Conservation (phyloP, 83 land plant genomes). For the Diphasiastrum complanatum region DNA sequence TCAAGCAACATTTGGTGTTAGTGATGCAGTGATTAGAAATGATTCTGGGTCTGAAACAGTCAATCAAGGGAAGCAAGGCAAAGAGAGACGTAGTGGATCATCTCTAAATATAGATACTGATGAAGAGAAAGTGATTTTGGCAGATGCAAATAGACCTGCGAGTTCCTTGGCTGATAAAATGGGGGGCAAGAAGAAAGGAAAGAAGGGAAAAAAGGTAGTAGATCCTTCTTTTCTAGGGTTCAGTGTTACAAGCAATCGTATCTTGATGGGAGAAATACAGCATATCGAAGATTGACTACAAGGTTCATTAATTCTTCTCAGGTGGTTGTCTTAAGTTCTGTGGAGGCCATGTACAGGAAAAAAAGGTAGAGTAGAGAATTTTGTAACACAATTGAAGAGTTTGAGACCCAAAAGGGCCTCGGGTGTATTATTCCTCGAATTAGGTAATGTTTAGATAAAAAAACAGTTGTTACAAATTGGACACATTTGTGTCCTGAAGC, state of each 20-base stretch:
- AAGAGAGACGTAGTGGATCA: conserved; percentile 17
- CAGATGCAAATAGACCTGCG: conserved; percentile 5
- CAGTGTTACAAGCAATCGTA: conserved; percentile 92
- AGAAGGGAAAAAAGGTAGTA: conserved; percentile 89
- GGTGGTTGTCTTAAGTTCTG: too few species aligned
- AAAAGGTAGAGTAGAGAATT: too few species aligned
- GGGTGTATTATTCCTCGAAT: too few species aligned
- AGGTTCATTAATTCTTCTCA: too few species aligned
- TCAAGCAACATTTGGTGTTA: conserved; percentile 14
- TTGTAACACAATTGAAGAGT: too few species aligned
- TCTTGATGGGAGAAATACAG: conserved; percentile 98
- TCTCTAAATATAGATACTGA: conserved; percentile 3
- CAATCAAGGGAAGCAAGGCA: conserved; percentile 9
- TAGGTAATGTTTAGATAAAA: too few species aligned
- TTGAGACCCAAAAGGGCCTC: too few species aligned
- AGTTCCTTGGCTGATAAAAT: not conserved
- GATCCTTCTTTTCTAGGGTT: conserved; percentile 94
- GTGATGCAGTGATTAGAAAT: conserved; percentile 18
- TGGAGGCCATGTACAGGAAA: too few species aligned
- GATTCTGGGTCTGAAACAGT: conserved; percentile 6
- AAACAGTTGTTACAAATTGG: too few species aligned
- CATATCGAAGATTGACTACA: conserved; percentile 72
- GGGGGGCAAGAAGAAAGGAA: conserved; percentile 64
- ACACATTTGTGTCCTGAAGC: too few species aligned
- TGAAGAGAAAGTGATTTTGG: not conserved